Percentiles rank a stretch among this genome's conserved stretches.
Evolutionary conservation across 108 stramenopile species (phyloP).

Genomic region (Conticribra guillardii): DNA sequence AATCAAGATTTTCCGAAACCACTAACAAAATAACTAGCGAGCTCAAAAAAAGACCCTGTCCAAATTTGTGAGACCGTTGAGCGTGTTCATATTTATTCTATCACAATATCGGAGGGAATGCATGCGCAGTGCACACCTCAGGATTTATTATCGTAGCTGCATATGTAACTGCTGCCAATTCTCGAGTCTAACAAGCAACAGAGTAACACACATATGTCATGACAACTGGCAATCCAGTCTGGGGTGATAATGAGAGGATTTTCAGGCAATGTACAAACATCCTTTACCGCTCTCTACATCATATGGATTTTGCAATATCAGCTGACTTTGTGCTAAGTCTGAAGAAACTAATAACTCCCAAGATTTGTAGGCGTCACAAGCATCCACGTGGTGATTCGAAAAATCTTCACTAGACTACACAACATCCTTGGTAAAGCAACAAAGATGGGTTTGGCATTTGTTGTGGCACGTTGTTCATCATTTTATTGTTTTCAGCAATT

Average conservation of each 20-base stretch:
- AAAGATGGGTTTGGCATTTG: constrained; percentile 29
- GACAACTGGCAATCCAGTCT: constrained; percentile 9
- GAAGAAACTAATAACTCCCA: constrained; percentile 17
- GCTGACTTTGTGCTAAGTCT: not conserved
- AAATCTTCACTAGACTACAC: constrained; percentile 12
- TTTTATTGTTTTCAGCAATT: constrained; percentile 11
- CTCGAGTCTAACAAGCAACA: constrained; percentile 16
- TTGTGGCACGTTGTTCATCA: constrained; percentile 14
- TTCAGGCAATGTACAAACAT: constrained; percentile 3
- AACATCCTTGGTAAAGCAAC: constrained; percentile 24
- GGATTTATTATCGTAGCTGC: too few relatives aligned
- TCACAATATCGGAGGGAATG: too few relatives aligned
- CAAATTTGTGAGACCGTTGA: too few relatives aligned
- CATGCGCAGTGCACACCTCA: too few relatives aligned
- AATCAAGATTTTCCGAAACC: too few relatives aligned
- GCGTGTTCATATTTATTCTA: too few relatives aligned
- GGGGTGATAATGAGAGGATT: constrained; percentile 2
- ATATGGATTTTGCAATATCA: not conserved
- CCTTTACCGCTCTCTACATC: not conserved
- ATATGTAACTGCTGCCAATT: constrained; percentile 12
- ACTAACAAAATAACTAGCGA: too few relatives aligned
- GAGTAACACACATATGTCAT: constrained; percentile 5
- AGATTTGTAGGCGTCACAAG: constrained; percentile 15
- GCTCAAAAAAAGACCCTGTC: too few relatives aligned
- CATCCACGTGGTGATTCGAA: not conserved